These are phyloP conservation scores for Lophium mytilinum DNA, from an alignment of 495 filamentous ascomycete species.

Conservation along the genomic window DNA sequence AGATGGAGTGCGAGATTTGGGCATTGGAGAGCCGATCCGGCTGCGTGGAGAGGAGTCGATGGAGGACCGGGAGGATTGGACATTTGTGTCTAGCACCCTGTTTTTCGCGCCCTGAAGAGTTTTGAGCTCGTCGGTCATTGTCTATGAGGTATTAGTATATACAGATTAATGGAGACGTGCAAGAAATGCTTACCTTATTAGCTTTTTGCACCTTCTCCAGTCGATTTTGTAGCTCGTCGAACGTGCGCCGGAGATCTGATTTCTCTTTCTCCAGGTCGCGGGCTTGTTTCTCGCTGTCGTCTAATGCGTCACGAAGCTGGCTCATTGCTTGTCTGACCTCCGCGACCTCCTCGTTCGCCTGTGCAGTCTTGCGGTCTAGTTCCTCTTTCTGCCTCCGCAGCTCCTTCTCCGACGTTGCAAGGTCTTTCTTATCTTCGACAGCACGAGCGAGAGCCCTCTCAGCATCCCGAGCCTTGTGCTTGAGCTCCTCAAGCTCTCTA, in stretches of 20 bases:
- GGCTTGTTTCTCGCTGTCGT: constrained; percentile 78
- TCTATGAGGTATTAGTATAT: constrained; percentile 24
- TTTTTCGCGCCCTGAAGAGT: constrained; percentile 33
- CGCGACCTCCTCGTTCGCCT: constrained; percentile 58
- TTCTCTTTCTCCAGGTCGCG: constrained; percentile 75
- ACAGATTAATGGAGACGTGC: neutral
- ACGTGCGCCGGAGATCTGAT: constrained; percentile 58
- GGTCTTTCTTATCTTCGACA: constrained; percentile 59
- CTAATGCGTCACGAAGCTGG: constrained; percentile 68
- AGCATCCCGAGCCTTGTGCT: constrained; percentile 65
- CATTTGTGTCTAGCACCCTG: constrained; percentile 35
- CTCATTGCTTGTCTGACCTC: constrained; percentile 72
- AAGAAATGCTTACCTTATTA: constrained; percentile 40
- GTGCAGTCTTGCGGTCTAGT: constrained; percentile 59
- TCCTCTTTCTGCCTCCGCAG: constrained; percentile 67
- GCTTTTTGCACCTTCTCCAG: constrained; percentile 77
- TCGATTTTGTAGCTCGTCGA: constrained; percentile 67
- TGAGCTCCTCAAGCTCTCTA: constrained; percentile 81
- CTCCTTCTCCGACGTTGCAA: constrained; percentile 61
- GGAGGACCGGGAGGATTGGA: constrained; percentile 54
- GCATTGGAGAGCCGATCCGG: constrained; percentile 49
- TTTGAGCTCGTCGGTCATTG: constrained; percentile 42
- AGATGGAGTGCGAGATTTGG: constrained; percentile 33
- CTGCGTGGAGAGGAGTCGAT: constrained; percentile 29
- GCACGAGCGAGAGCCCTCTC: constrained; percentile 67